A percentile compares a stretch with the other conserved stretches of the same genome.
phyloP scores from a whole-genome alignment of 2,329 filamentous ascomycete genomes.

The Penicillium sp. region DNA sequence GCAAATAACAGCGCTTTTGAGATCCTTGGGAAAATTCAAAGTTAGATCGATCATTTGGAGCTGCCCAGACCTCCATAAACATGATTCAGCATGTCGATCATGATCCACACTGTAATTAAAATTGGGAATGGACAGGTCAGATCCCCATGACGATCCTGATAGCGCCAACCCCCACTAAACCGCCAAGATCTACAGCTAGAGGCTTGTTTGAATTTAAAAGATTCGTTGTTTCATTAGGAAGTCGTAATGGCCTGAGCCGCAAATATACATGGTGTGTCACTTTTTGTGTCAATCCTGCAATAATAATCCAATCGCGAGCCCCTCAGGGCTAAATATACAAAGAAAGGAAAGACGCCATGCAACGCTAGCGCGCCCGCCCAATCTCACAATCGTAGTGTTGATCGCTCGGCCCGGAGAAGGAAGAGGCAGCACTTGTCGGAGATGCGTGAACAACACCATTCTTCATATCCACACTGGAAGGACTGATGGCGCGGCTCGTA shows the following conservation, averaged over 20 bases:
- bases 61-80: neutral
- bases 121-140: neutral
- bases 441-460: conserved; percentile 20
- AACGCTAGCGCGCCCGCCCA: neutral
- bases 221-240: neutral
- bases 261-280: neutral
- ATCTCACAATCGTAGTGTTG: conserved; percentile 2
- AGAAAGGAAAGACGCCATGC: neutral
- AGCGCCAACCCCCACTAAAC: neutral
- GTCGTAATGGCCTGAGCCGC: neutral
- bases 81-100: neutral
- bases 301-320: neutral
- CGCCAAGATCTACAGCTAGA: neutral
- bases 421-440: conserved; percentile 26
- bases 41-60: neutral
- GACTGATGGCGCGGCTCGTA: conserved; percentile 13
- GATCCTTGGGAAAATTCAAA: neutral
- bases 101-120: neutral
- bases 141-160: neutral
- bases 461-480: conserved; percentile 21
- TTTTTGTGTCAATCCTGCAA: neutral
- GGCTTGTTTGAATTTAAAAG: neutral
- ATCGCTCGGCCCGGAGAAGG: conserved; percentile 6
- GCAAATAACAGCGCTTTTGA: too few species aligned
- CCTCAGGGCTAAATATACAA: neutral